Base-by-base conservation (phyloP, 768 basidiomycete genomes). In the Daedaleopsis nitida region DNA sequence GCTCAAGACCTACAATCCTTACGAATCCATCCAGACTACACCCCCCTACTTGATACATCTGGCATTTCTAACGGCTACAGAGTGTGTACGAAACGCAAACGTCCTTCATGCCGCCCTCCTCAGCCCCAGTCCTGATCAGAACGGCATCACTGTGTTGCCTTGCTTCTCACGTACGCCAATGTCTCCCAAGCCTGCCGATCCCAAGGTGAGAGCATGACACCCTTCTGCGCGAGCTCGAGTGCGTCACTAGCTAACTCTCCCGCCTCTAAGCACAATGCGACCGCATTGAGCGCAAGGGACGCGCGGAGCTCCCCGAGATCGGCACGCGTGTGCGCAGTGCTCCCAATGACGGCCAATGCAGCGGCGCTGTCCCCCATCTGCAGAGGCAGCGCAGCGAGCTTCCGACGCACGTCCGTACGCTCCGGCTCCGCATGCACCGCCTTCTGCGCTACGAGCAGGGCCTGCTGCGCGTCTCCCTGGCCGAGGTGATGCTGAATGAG, bases 401-500 rank as follows among this genome's bases (percentile, higher is more conserved):
- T 75, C 44, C 79, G 81, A 42, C 88, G 79, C 42, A 77, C 73
- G 53, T 82, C 79, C 32, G 68, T 57, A 35, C 77, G 76, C 3
- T 81, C 75, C 19, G 92, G 91, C 62, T 87, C 85, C 0, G 76
- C 72, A 43, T 81, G 77, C 8, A 91, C 72, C 8, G 83, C 83
- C 55, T 80, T 80, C 69, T 92, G 87, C 0, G 81, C 80, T 9
- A 83, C 75, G 27, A 79, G 73, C 14, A 82, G 63, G 0, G 89
- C 87, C 65, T 80, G 78, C 53, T 68, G 69, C 16, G 72, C 60
- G 55, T 86, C 80, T 16, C 77, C 77, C 89, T 86, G 85, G n/a
- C 80, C 79, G 21, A 95, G 82, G 68, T 88, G 79, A 67, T 94
- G 86, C 65, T 88, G 84, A 10, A 85, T 77, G 11, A 94, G 76